Percentiles rank a stretch among this genome's conserved stretches.
phyloP scores from a whole-genome alignment of 1,284 basidiomycete genomes.

The Moesziomyces parantarcticus region DNA sequence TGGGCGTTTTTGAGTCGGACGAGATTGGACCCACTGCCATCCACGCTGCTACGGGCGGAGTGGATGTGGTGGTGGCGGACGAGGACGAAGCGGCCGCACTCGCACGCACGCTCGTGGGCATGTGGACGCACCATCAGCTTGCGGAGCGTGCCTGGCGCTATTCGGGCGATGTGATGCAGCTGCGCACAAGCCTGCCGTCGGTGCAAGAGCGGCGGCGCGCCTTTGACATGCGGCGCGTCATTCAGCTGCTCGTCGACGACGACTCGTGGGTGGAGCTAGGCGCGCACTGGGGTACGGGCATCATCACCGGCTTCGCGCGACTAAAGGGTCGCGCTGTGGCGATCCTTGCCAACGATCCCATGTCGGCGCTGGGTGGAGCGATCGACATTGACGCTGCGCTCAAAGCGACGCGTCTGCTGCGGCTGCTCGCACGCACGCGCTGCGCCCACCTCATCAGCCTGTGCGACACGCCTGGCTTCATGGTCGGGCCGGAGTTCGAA shows the following conservation, averaged over 20 bases:
- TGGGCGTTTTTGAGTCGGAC: constrained; percentile 42
- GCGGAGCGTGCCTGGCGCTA: constrained; percentile 18
- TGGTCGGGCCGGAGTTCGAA: constrained; percentile 49
- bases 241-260: constrained; percentile 46
- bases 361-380: constrained; percentile 45
- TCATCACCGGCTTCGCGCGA: constrained; percentile 47
- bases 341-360: constrained; percentile 47
- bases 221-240: constrained; percentile 47
- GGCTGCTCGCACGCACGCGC: constrained; percentile 39
- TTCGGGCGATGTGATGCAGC: constrained; percentile 14
- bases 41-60: constrained; percentile 41
- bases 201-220: constrained; percentile 33
- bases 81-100: constrained; percentile 34
- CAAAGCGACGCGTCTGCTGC: constrained; percentile 49
- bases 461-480: constrained; percentile 58
- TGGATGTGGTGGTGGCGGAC: constrained; percentile 41
- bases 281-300: constrained; percentile 27
- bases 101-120: constrained; percentile 25
- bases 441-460: constrained; percentile 38
- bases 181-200: constrained; percentile 39
- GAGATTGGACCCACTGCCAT: constrained; percentile 37
- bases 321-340: constrained; percentile 37
- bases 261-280: constrained; percentile 45
- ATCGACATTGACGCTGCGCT: constrained; percentile 47
- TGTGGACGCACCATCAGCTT: constrained; percentile 34